These are phyloP conservation scores for Trichophyton schoenleinii DNA, from an alignment of 2,329 filamentous ascomycete genomes.

Conservation along the genomic window DNA sequence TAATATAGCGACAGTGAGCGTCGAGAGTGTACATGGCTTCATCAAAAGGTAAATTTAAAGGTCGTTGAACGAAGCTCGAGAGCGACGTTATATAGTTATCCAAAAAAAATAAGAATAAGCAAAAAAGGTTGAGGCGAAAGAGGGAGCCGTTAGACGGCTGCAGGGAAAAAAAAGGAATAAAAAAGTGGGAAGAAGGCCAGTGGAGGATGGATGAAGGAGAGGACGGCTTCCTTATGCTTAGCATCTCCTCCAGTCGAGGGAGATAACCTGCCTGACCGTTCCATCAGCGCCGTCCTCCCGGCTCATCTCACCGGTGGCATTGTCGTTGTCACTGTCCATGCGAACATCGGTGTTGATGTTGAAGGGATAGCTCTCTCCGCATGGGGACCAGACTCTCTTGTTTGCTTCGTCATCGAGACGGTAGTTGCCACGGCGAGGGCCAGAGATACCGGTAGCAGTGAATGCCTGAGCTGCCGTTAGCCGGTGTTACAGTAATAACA, in stretches of 20 bases:
- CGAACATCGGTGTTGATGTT: slow-evolving; percentile 4
- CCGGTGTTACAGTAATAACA: neutral
- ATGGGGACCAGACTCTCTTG: slow-evolving; percentile 4
- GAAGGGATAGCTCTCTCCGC: neutral
- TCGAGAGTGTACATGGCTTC: slow-evolving; percentile 1
- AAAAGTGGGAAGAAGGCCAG: neutral
- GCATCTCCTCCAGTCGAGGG: slow-evolving; percentile 3
- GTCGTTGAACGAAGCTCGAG: slow-evolving; percentile 1
- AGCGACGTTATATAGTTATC: neutral
- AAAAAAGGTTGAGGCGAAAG: neutral
- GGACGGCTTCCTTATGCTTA: neutral
- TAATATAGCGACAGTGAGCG: neutral
- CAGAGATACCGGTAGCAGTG: neutral
- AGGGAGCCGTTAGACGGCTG: neutral
- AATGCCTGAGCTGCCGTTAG: neutral
- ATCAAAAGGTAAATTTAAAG: neutral
- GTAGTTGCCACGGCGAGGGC: neutral
- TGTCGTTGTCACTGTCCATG: neutral
- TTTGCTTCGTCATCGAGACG: neutral
- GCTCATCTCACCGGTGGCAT: slow-evolving; percentile 1
- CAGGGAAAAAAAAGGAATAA: neutral
- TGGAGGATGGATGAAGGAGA: neutral
- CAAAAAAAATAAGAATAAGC: neutral
- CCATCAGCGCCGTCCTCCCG: neutral
- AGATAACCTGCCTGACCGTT: neutral